Evolutionary conservation across 1,139 yeast species (phyloP), one percentile per base, ranked within the genome.

Genomic region (Blastobotrys ciferrii): DNA sequence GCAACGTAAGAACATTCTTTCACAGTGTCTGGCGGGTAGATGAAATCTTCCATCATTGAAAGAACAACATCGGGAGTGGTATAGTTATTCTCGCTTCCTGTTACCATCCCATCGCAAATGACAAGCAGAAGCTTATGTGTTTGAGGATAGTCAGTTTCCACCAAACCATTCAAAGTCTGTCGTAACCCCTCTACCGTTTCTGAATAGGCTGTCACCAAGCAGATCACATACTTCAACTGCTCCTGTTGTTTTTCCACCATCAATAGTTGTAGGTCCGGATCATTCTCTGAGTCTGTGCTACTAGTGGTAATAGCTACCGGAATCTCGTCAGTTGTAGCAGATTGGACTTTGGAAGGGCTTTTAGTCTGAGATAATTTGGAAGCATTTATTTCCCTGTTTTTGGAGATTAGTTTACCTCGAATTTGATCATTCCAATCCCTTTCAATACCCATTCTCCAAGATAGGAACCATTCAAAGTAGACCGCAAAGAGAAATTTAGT

Each of bases 41-140:
- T 74, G 57, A 89, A 84, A 65, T 91, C 96, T 12, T 83, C 80
- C 92, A 92, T 87, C 94, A 92, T 84, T 49, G 79, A 79, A 51
- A 92, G 69, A 14, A 83, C 88, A 60, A 89, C 84, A 28, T 92
- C 98, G 0, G 98, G 96, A 1, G 98, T 92, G 1, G 91, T 76
- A 64, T 67, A 65, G 50, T 43, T 51, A 30, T 58, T 60, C 2
- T 61, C 65, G 1, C 59, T 49, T 3, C 67, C 66, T 1, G 59
- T 58, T 17, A 65, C 65, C 42, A 60, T 49, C 6, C 70, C 70
- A 47, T 66, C 70, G 47, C 70, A 66, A 17, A 66, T 54, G 2
- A 66, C 64, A 14, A 65, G 46, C 17, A 66, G 48, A 12, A 66
- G 52, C 46, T 64, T 65, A 43, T 60, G 59, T 31, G 56, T 52